Base-by-base conservation (phyloP, 352 stramenopile species). In the Hyaloperonospora brassicae region DNA sequence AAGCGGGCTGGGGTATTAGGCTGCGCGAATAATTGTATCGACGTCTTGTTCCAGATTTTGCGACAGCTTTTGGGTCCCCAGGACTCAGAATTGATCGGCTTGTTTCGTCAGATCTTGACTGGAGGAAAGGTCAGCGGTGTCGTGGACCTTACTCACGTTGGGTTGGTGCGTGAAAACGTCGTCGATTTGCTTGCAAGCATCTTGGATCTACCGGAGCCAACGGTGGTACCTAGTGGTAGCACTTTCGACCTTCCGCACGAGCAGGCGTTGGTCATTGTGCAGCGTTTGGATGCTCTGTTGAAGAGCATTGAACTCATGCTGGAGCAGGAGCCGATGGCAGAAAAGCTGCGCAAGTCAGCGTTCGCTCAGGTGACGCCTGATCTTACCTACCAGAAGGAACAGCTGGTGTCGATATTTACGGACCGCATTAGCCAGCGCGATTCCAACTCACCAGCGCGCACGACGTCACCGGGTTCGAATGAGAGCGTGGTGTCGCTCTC, bases 251-350 rank as follows among this genome's bases (percentile, higher is more conserved):
- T 93, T 40, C 77, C 79, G 25, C 76, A 90, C 22, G 79, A 93
- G 25, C 77, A 90, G 42, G 79, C 90, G 24, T 47, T 88, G 27
- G 68, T 88, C 10, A 73, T 93, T 31, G 76, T 93, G 7, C 76
- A 90, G 52, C 76, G 79, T 35, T 66, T 93, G 10, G 82, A 89
- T 50, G 78, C 78, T 24, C 47, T 93, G 34, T 50, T 93, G 5
- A 89, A 93, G 66, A 89, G 79, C 35, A 76, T 89, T 35, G 82
- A 93, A 42, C 63, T 93, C 2, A 89, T 93, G 79, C 65, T 93
- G 17, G 79, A 93, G 51, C 79, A 93, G 54, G 82, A 93, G 48
- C 90, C 76, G 82, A 93, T 93, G 79, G 82, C 82, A 0, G 74
- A 89, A 47, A 88, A 86, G 59, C 35, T 93, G 14, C 75, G 82